phyloP scores from a whole-genome alignment of 371 early-diverging fungal genomes.

The Lichtheimia ramosa region DNA sequence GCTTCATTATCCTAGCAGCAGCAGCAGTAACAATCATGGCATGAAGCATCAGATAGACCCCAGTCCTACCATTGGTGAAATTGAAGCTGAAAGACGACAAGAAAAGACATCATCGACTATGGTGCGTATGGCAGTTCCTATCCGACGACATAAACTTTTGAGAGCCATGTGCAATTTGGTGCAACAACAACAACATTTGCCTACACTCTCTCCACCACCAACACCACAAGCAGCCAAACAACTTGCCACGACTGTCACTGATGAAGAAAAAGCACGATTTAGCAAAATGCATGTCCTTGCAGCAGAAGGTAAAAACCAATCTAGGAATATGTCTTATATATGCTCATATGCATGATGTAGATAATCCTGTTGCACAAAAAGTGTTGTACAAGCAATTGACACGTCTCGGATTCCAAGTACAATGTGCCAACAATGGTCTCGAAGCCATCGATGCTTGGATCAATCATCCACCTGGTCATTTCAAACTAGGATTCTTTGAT shows the following conservation, averaged over 20 bases:
- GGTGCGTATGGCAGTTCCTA: slow-evolving; percentile 49
- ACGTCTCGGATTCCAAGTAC: slow-evolving; percentile 39
- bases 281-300: slow-evolving; percentile 40
- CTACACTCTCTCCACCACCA: not conserved
- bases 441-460: slow-evolving; percentile 43
- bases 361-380: slow-evolving; percentile 50
- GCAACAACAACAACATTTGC: slow-evolving; percentile 1
- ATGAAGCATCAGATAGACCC: not conserved
- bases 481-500: slow-evolving; percentile 44
- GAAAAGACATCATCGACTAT: no score
- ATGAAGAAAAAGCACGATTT: slow-evolving; percentile 29
- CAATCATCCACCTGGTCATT: slow-evolving; percentile 27
- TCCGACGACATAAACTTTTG: slow-evolving; percentile 51
- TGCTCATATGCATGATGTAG: slow-evolving; percentile 12
- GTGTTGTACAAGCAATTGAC: slow-evolving; percentile 40
- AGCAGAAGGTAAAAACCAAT: slow-evolving; percentile 45
- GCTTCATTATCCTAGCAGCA: slow-evolving; percentile 1
- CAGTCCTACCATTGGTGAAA: not conserved
- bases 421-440: slow-evolving; percentile 45
- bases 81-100: no score
- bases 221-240: not conserved
- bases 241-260: slow-evolving; percentile 11
- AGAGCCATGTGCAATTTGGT: slow-evolving; percentile 32
- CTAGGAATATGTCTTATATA: no score
- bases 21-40: not conserved